Conservation (phyloP, 192 early-diverging fungal species). For the Coemansia sp. region DNA sequence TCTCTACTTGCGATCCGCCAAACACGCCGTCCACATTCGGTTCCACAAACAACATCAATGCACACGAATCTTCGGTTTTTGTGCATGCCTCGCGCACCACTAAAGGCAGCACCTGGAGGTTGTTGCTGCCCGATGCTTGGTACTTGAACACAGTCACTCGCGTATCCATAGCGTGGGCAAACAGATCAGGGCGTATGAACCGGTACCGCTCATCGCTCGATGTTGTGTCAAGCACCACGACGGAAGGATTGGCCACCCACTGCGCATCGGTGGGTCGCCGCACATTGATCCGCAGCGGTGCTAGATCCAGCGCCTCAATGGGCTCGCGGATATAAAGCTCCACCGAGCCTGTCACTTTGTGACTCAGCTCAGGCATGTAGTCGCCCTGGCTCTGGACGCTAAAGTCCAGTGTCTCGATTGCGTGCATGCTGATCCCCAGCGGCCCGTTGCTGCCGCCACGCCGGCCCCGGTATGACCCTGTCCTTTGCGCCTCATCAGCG, state of each 20-base stretch:
- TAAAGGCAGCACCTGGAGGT: constrained; percentile 15
- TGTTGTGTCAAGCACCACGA: constrained; percentile 41
- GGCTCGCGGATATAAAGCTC: constrained; percentile 21
- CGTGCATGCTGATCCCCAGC: constrained; percentile 28
- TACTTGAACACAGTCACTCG: constrained; percentile 49
- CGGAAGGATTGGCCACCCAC: constrained; percentile 45
- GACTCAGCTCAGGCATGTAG: background rate
- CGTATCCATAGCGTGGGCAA: constrained; percentile 28
- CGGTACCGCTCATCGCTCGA: constrained; percentile 43
- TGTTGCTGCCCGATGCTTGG: constrained; percentile 9
- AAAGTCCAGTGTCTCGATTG: constrained; percentile 41
- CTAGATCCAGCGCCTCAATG: constrained; percentile 45
- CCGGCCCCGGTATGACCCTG: constrained; percentile 3
- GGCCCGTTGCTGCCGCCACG: constrained; percentile 11
- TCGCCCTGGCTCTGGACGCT: background rate
- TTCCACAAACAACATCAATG: constrained; percentile 35
- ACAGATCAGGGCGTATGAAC: constrained; percentile 51
- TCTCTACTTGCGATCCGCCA: constrained; percentile 25
- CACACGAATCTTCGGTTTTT: constrained; percentile 7
- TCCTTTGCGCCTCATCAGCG: background rate
- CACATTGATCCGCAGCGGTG: constrained; percentile 45
- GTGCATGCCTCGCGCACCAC: constrained; percentile 4
- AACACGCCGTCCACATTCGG: constrained; percentile 20
- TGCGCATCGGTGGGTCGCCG: constrained; percentile 19
- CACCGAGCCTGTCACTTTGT: constrained; percentile 39